Base-by-base conservation (phyloP, 805 yeast genomes). In the Candida nonsorbophila region DNA sequence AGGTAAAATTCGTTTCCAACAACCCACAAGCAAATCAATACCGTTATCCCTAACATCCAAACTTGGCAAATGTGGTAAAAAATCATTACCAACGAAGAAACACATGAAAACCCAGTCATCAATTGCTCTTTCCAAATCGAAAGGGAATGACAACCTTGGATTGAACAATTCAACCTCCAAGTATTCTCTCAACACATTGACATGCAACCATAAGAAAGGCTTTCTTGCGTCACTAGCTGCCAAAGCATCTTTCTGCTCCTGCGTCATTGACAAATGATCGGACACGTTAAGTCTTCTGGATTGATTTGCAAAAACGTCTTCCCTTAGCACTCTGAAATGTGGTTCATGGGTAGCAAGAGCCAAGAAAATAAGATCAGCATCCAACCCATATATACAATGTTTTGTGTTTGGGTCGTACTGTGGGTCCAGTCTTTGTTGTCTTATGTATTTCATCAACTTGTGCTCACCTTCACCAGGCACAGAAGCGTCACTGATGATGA, bases 391-490 rank as follows among this genome's bases (percentile, higher is more conserved):
- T 34, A 92, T 88, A 55, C 94, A 85, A 56, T 92, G 99, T n/a
- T 78, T 70, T 1, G 96, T 88, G 53, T 92, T 90, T 30, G 97
- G 95, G 49, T 85, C 74, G 55, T 90, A 84, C 49, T 79, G 77
- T 0, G 94, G 84, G 44, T 84, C 92, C 22, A 82, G 73, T 43
- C 97, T 70, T 53, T 88, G 97, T 23, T 84, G 74, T 48, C 99
- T 75, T 33, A 92, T 83, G 52, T 88, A 92, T 47, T 83, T 87
- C 98, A 92, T 92, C 45, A 92, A 80, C 55, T 92, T 92, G 63
- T 92, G 99, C 57, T 92, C 99, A 52, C 99, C 99, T 69, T 92
- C 99, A 38, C 99, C 99, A 1, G 99, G 98, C 9, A 90, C 97
- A 0, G 94, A 79, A 17, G 96, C 95, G 53, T 90, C 99, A 47